phyloP scores from a whole-genome alignment of 139 green algal genomes.

The Limnomonas spitsbergensis region DNA sequence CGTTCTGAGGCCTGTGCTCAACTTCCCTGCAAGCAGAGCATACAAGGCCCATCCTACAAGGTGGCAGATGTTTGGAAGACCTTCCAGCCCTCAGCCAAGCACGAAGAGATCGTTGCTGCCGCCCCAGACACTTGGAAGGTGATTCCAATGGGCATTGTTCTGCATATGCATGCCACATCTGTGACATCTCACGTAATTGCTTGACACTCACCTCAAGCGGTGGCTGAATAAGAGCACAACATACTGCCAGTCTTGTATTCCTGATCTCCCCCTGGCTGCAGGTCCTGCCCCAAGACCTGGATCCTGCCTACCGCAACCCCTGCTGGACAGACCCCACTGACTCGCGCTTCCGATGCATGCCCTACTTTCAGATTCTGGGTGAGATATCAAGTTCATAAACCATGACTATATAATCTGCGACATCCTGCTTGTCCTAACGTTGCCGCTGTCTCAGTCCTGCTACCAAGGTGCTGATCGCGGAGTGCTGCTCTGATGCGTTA shows the following conservation, averaged over 20 bases:
- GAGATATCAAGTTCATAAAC: not conserved
- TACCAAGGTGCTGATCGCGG: too few relatives aligned
- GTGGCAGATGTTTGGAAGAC: constrained; percentile 6
- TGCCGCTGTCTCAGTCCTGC: too few relatives aligned
- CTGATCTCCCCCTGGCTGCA: not conserved
- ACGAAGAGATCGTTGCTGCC: constrained; percentile 34
- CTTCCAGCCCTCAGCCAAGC: constrained; percentile 10
- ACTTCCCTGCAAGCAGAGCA: too few relatives aligned
- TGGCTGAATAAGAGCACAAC: not conserved
- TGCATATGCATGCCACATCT: not conserved
- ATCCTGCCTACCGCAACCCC: constrained; percentile 32
- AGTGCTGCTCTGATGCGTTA: too few relatives aligned
- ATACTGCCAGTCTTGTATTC: not conserved
- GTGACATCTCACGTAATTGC: not conserved
- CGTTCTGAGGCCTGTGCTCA: too few relatives aligned
- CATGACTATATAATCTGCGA: too few relatives aligned
- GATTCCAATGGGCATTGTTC: constrained; percentile 13
- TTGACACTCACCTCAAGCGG: not conserved
- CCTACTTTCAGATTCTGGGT: constrained; percentile 53
- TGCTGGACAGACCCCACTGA: constrained; percentile 36
- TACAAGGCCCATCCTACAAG: not conserved
- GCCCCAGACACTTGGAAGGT: constrained; percentile 37
- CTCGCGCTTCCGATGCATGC: constrained; percentile 37
- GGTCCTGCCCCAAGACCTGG: not conserved
- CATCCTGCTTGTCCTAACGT: too few relatives aligned